Base-by-base conservation (phyloP, 2,329 filamentous ascomycete species). In the Monosporascus ibericus region DNA sequence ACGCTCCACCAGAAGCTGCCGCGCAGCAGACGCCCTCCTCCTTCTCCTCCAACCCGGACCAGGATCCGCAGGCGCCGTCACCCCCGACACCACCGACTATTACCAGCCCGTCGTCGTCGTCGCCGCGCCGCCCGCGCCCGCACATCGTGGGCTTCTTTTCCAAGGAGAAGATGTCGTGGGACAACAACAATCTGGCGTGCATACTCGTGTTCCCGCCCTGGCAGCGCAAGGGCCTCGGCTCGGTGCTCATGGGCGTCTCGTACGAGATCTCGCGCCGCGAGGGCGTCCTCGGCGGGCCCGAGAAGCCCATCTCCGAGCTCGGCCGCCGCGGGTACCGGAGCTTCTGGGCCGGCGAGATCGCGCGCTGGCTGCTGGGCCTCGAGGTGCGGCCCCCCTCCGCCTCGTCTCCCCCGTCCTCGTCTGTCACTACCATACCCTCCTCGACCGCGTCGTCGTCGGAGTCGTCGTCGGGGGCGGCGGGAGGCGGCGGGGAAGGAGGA, bases 141-240 rank as follows among this genome's bases (percentile, higher is more conserved):
- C 83, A 86, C 64, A 85, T 96, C 30, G 82, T 92, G 1, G 94
- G 94, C n/a, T 97, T 97, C 78, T 99, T 97, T 75, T 95, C 89
- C 58, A 97, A 99, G 68, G 94, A 99, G 70, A 97, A 97, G 69
- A 88, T 96, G 77, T 96, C 90, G 3, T 99, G 94, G 92, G 94
- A 99, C 65, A 92, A 92, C 64, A 97, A 99, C 70, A 99, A 97
- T 60, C 79, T 99, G 5, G 94, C 94, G 1, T 99, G 94, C 67
- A 99, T 99, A 61, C 78, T 97, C 6, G 82, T 97, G 17, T 97
- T 97, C 65, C 94, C 94, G 1, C 94, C 94, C 0, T 97, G 92
- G 84, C 92, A 97, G 70, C 86, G 88, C 57, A 91, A 90, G 59
- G 91, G 92, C 1, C 79, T 97, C 0, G 94, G 94, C 0, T 85